A percentile compares a stretch with the other conserved stretches of the same genome.
These are phyloP conservation scores for Backusella westeae DNA, from an alignment of 192 early-diverging fungal genomes.

Conservation along the genomic window DNA sequence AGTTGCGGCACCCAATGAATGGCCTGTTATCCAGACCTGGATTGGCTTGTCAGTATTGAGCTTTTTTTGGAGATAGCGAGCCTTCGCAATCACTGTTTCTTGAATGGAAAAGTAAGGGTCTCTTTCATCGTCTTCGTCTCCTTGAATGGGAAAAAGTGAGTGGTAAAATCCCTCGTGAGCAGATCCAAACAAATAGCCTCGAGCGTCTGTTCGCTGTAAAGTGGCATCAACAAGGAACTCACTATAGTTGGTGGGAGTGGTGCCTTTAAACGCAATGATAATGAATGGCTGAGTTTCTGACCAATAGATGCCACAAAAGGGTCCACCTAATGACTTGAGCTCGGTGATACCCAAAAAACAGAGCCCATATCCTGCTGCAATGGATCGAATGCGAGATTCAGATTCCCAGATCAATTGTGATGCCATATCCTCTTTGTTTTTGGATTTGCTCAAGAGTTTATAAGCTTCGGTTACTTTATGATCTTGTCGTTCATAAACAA, in stretches of 20 bases:
- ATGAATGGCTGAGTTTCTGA: conserved; percentile 41
- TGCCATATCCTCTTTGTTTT: background rate
- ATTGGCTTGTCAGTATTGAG: conserved; percentile 22
- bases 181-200: conserved; percentile 48
- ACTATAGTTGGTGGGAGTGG: conserved; percentile 48
- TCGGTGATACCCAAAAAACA: conserved; percentile 46
- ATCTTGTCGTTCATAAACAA: conserved; percentile 49
- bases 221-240: conserved; percentile 47
- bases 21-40: conserved; percentile 53
- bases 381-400: conserved; percentile 33
- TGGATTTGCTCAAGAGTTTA: background rate
- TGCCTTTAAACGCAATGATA: conserved; percentile 49
- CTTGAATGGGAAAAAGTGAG: conserved; percentile 40
- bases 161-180: conserved; percentile 55
- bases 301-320: conserved; percentile 49
- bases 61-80: conserved; percentile 20
- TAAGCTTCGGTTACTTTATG: conserved; percentile 39
- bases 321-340: conserved; percentile 45
- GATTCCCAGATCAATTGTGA: conserved; percentile 24
- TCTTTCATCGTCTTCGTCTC: conserved; percentile 26
- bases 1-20: conserved; percentile 51
- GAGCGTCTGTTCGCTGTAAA: conserved; percentile 48
- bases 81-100: conserved; percentile 31
- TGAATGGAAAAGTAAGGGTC: conserved; percentile 45
- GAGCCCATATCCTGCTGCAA: conserved; percentile 28